Evolutionary conservation across 306 rosid species (phyloP), one percentile per base, ranked within the genome.

Genomic region (Dalbergia cochinchinensis): DNA sequence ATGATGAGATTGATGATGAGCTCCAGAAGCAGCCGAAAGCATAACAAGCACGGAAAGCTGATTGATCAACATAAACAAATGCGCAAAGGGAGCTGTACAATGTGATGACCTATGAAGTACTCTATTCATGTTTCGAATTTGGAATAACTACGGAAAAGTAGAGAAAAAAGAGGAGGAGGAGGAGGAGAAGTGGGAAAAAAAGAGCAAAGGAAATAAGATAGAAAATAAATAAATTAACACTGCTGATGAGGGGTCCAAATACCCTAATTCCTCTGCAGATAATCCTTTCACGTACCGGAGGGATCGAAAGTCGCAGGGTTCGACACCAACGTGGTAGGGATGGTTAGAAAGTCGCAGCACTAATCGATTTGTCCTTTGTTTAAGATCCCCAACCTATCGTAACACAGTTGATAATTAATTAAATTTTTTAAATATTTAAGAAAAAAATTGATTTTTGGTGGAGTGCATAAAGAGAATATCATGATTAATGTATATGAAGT

Each of bases 351-450:
- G 18, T 55, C 22, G 53, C 85, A 83, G 75, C 85, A 69, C 87
- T 80, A 64, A 86, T 83, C 77, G 82, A 77, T 80, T 69, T 73
- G 82, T 83, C 87, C 82, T 73, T 63, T 63, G 19, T 51, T 51
- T 48, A 39, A 65, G 73, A 72, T 37, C 41, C 41, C 78, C 64
- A 1, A 26, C 2, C 31, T 26, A 26, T 26, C 2, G 3, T 26
- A 26, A 26, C 31, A 26, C 31, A 26, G 2, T 26, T 26, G 31
- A 26, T 26, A 26, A 26, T 26, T 26, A 20, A n/a, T n/a, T n/a
- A n/a, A n/a, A n/a, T n/a, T n/a, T n/a, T n/a, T n/a, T n/a, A n/a
- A n/a, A n/a, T n/a, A n/a, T n/a, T n/a, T n/a, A n/a, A n/a, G n/a
- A n/a, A n/a, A n/a, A n/a, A n/a, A n/a, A n/a, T n/a, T n/a, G n/a